A percentile compares a stretch with the other conserved stretches of the same genome.
Evolutionary conservation across 2,329 filamentous ascomycete genomes (phyloP).

Genomic region (Arthrobotrys sinensis): DNA sequence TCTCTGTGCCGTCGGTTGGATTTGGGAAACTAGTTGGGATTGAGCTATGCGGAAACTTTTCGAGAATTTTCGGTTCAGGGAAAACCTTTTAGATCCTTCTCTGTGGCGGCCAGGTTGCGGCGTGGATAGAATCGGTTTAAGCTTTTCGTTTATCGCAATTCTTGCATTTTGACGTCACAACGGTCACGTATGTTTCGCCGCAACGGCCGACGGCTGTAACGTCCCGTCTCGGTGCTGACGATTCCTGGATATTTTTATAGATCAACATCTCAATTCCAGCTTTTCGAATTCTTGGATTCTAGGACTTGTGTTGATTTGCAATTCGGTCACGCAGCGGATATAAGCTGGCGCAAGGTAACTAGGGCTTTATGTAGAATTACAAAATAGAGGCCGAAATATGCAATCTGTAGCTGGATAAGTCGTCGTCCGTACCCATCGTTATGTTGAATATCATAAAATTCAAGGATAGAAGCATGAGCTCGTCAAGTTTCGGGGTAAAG

Average conservation of each 20-base stretch:
- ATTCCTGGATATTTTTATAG: not conserved
- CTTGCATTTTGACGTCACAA: constrained; percentile 39
- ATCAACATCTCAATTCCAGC: too few relatives aligned
- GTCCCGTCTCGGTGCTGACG: not conserved
- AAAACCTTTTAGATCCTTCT: constrained; percentile 25
- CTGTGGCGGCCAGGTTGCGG: constrained; percentile 12
- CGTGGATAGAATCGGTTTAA: constrained; percentile 25
- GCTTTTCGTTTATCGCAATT: constrained; percentile 32
- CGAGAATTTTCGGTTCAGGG: constrained; percentile 15
- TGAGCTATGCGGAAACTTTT: constrained; percentile 32
- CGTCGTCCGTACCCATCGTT: too few relatives aligned
- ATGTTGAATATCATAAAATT: too few relatives aligned
- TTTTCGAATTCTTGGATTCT: too few relatives aligned
- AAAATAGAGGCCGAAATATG: too few relatives aligned
- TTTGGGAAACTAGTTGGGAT: constrained; percentile 30
- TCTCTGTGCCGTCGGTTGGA: constrained; percentile 9
- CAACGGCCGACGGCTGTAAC: not conserved
- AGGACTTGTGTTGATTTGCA: too few relatives aligned
- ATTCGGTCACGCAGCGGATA: too few relatives aligned
- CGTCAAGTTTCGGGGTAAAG: too few relatives aligned
- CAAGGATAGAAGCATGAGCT: too few relatives aligned
- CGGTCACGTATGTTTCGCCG: constrained; percentile 21
- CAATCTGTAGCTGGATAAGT: too few relatives aligned
- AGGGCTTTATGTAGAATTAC: too few relatives aligned
- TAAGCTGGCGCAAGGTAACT: too few relatives aligned